These are phyloP conservation scores for Solanum tacnaense DNA, from an alignment of 257 asterid genomes.

Conservation along the genomic window DNA sequence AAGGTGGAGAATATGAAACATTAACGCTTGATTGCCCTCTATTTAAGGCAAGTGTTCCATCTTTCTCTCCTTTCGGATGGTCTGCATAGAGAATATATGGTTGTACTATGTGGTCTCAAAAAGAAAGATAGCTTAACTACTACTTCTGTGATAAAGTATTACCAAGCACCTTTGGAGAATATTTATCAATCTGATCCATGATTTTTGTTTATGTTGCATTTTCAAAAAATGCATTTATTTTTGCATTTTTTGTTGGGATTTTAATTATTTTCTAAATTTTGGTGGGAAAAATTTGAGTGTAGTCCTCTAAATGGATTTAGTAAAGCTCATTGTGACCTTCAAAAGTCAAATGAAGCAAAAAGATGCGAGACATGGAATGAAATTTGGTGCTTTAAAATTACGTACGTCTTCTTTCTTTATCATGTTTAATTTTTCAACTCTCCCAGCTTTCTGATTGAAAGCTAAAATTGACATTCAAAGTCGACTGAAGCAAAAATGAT, in stretches of 20 bases:
- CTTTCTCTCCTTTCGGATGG: background rate
- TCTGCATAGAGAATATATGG: background rate
- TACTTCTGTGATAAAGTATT: background rate
- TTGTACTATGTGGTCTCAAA: background rate
- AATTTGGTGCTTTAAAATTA: background rate
- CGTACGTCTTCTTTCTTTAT: background rate
- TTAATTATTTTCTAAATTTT: background rate
- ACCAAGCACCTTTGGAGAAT: background rate
- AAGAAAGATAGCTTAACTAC: background rate
- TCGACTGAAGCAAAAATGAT: background rate
- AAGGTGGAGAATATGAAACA: slow-evolving; percentile 98
- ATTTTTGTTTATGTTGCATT: background rate
- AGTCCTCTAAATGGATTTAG: background rate
- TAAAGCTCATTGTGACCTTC: background rate
- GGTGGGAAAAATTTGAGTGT: background rate
- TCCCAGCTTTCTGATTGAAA: slow-evolving; percentile 42
- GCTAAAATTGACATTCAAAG: background rate
- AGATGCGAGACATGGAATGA: background rate
- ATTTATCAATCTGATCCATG: background rate
- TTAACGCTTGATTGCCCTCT: slow-evolving; percentile 96
- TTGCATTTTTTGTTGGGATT: background rate
- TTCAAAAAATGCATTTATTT: background rate
- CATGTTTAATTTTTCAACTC: background rate
- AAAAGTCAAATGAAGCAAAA: background rate
- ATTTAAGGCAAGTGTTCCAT: slow-evolving; percentile 50